These are phyloP conservation scores for Exsudoporus floridanus DNA, from an alignment of 1,284 basidiomycete species.

Conservation along the genomic window DNA sequence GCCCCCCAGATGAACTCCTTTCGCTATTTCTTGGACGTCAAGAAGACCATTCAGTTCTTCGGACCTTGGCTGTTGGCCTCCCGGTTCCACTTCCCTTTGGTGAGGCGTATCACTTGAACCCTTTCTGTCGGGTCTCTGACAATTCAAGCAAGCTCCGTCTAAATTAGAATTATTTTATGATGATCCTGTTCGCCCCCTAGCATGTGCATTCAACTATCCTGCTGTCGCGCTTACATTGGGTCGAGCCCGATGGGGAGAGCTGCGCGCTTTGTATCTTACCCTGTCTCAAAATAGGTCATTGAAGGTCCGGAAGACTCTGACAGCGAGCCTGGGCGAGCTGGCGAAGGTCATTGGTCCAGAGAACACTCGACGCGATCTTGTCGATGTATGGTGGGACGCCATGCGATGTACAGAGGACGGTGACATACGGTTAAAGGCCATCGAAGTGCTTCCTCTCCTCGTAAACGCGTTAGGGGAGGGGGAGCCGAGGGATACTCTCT, in stretches of 20 bases:
- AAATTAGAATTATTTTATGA: constrained; percentile 45
- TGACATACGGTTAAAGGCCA: constrained; percentile 69
- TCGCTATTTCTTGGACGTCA: constrained; percentile 70
- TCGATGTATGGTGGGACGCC: constrained; percentile 71
- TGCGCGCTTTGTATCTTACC: constrained; percentile 69
- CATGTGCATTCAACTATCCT: constrained; percentile 94
- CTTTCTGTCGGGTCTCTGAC: constrained; percentile 12
- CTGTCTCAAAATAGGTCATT: constrained; percentile 59
- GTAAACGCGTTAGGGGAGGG: constrained; percentile 52
- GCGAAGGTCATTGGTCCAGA: constrained; percentile 82
- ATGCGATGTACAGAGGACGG: constrained; percentile 57
- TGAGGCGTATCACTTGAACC: constrained; percentile 8
- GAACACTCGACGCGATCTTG: constrained; percentile 67
- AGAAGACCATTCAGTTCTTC: constrained; percentile 41
- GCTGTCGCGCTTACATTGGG: constrained; percentile 89
- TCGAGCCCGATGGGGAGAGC: constrained; percentile 69
- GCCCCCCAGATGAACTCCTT: constrained; percentile 80
- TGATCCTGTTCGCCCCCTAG: constrained; percentile 74
- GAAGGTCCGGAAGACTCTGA: constrained; percentile 75
- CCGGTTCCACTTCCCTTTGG: constrained; percentile 18
- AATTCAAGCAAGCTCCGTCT: constrained; percentile 19
- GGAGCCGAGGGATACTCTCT: constrained; percentile 50
- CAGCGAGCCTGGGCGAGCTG: constrained; percentile 87
- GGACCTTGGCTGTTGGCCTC: constrained; percentile 2
- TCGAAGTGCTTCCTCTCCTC: constrained; percentile 64